A percentile compares a stretch with the other conserved stretches of the same genome.
phyloP scores from a whole-genome alignment of 2,329 filamentous ascomycete genomes.

The Trichoderma gracile region DNA sequence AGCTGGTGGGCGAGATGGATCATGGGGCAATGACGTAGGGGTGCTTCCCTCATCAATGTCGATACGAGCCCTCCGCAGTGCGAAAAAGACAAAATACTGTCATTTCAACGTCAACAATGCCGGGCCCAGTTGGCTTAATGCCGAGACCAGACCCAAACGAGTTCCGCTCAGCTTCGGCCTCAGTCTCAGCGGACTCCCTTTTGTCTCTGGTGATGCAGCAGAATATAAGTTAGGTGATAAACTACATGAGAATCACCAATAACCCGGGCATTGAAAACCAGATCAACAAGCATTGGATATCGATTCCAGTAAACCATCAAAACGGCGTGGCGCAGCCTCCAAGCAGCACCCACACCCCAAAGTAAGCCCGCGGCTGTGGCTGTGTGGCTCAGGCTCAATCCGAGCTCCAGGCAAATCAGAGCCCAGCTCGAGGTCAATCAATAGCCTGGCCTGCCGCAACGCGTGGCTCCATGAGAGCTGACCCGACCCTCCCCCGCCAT shows the following conservation, averaged over 20 bases:
- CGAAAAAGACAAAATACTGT: neutral
- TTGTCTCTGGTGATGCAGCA: no score
- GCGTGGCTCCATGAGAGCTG: constrained; percentile 3
- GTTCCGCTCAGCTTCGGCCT: no score
- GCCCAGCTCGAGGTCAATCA: neutral
- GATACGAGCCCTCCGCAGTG: neutral
- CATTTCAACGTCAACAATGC: neutral
- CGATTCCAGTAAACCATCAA: neutral
- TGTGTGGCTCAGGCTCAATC: constrained; percentile 7
- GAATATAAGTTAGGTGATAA: no score
- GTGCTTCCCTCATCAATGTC: neutral
- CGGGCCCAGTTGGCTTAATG: neutral
- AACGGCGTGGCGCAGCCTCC: neutral
- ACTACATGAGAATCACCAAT: no score
- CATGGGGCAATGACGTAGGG: constrained; percentile 6
- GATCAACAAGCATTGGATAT: neutral
- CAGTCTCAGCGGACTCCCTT: no score
- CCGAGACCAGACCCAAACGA: no score
- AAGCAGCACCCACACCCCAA: neutral
- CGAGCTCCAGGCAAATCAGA: neutral
- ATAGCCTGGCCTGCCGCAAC: neutral
- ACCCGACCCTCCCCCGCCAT: neutral
- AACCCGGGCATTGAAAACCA: neutral
- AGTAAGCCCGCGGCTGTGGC: constrained; percentile 1
- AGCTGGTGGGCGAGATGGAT: neutral